Evolutionary conservation across 2,329 filamentous ascomycete genomes (phyloP), one percentile per base, ranked within the genome.

Genomic region (Gliomastix tumulicola): DNA sequence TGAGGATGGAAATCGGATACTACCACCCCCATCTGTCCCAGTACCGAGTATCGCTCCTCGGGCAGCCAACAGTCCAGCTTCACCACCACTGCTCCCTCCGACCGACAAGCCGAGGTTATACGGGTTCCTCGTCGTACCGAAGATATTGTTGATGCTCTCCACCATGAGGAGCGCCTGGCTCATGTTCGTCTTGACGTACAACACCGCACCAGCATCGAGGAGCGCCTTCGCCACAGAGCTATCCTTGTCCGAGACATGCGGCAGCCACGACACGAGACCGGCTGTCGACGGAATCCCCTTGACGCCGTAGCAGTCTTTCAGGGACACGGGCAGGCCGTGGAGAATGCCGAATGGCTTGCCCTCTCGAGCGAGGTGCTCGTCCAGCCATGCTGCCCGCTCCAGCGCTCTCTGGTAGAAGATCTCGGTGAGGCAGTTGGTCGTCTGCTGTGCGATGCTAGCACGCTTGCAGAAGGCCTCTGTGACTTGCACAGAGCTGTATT

Each of bases 161-260:
- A 76, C 71, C 41, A 80, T 79, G 76, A 83, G 79, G 54, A 79
- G 73, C 12, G 74, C 74, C 12, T 76, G 79, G 0, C 71, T 68
- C 7, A 74, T 55, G 41, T 68, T 73, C 5, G 71, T 74, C 54
- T 75, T 55, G 48, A 43, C 48, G 22, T 54, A 55, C 0, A 55
- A n/a, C 10, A 55, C 50, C 4, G 50, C 52, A 10, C 53, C 53
- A 1, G 45, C 44, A 5, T 49, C 46, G 2, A 53, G 35, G 1
- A 55, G 36, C 4, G 12, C 23, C 15, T 27, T 27, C 4, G 44
- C 2, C 57, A 72, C 53, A 4, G 57, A 49, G 4, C 66, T 49
- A 20, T 73, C 66, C 7, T 53, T 41, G 4, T 49, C 38, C 0
- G 66, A 0, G 82, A 27, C 76, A 32, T 79, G 65, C 28, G 70